Percentiles rank a stretch among this genome's conserved stretches.
Evolutionary conservation across 345 rosid species (phyloP).

Genomic region (Eucalyptus pauciflora): DNA sequence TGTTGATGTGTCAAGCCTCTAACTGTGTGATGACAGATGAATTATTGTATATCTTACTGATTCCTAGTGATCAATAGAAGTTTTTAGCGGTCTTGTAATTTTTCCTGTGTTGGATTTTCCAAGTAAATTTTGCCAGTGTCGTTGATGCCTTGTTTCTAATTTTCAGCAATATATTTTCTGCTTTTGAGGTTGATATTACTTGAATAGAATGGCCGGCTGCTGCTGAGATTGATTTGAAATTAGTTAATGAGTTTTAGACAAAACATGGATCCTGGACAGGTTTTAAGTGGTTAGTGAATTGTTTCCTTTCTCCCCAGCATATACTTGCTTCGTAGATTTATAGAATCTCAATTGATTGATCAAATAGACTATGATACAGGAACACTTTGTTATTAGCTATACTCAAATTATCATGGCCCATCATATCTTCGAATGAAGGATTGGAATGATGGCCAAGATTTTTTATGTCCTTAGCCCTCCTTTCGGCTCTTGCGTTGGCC

Average conservation of each 20-base stretch:
- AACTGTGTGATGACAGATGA: background rate
- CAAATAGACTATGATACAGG: background rate
- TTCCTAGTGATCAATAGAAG: background rate
- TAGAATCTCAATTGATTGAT: background rate
- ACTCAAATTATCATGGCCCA: background rate
- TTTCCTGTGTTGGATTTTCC: rapidly evolving
- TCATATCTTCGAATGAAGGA: background rate
- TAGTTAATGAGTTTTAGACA: background rate
- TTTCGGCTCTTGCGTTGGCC: background rate
- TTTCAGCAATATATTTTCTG: background rate
- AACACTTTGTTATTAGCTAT: background rate
- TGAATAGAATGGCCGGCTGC: background rate
- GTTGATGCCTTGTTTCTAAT: background rate
- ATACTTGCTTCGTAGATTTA: background rate
- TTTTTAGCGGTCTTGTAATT: background rate
- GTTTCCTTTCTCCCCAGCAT: background rate
- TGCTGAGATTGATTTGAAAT: background rate
- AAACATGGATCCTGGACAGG: background rate
- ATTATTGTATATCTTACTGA: background rate
- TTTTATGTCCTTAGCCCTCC: background rate
- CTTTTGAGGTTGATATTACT: background rate
- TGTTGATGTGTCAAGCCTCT: background rate
- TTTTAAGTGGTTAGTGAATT: background rate
- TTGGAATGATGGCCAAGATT: background rate
- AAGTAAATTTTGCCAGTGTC: background rate